Conservation (phyloP, 257 asterid genomes). For the Solanum verrucosum region DNA sequence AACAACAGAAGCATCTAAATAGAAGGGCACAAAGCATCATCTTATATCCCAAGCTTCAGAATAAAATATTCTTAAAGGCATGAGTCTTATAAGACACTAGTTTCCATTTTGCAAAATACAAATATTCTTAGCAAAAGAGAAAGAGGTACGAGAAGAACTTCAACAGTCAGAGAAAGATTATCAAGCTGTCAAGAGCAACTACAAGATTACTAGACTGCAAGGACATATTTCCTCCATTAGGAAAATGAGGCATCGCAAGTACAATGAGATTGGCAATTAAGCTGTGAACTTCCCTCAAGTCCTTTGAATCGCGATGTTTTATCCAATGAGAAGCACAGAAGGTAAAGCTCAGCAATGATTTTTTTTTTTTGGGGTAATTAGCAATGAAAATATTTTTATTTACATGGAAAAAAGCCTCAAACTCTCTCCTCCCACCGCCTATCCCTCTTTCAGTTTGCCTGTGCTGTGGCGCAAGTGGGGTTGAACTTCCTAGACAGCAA, state of each 20-base stretch:
- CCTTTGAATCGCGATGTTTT: neutral
- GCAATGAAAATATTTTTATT: neutral
- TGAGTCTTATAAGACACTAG: neutral
- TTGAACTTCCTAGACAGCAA: neutral
- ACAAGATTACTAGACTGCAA: neutral
- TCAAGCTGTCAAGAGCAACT: neutral
- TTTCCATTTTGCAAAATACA: neutral
- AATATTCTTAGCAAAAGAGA: neutral
- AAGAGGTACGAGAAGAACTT: neutral
- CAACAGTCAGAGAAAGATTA: neutral
- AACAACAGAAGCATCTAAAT: neutral
- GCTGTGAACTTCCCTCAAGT: neutral
- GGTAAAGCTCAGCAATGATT: neutral
- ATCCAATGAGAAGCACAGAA: neutral
- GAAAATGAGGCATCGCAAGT: neutral
- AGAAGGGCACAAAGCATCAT: neutral
- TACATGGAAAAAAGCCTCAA: neutral
- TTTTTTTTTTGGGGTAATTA: neutral
- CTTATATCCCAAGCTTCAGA: neutral
- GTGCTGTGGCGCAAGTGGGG: neutral
- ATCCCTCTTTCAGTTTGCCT: neutral
- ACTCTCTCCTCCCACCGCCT: neutral
- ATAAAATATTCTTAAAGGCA: neutral
- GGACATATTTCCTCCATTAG: neutral
- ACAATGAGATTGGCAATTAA: neutral